Evolutionary conservation across 2,329 filamentous ascomycete species (phyloP), one percentile per base, ranked within the genome.

Genomic region (Diplocarpon rosae): DNA sequence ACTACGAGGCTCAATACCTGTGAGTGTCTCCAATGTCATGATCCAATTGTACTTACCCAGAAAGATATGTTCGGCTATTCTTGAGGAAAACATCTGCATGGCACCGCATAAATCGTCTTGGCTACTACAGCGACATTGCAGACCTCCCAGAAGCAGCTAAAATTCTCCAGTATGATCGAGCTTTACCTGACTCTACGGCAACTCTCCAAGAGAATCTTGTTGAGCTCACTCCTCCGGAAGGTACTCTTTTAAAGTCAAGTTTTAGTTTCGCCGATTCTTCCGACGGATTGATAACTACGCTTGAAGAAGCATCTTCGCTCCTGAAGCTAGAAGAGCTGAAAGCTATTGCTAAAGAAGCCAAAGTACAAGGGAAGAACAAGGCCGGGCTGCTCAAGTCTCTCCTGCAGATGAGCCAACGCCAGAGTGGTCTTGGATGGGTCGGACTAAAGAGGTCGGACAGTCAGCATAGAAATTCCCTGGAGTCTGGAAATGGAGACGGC

Each of bases 301-400:
- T 96, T 1, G 83, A 94, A 60, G 87, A 95, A 61, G 89, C 89
- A 2, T 84, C 85, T 0, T 78, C 82, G 1, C 68, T 96, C 1
- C 66, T 98, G 5, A 76, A 79, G n/a, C 68, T 96, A 0, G 88
- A 95, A 37, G 92, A 98, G 65, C 70, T 96, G 16, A 96, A 92
- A 60, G 61, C 64, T 0, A 65, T 98, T 10, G 85, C 88, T 1
- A 95, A 86, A 60, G 86, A 95, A 52, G 85, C 80, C 3, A 95
- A 88, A 55, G 74, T 93, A 0, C 78, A 85, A 55, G 90, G 90
- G 1, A 92, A 85, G 63, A 95, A 85, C 56, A 98, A 98, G 62
- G 70, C 75, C 30, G 88, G 93, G 30, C 66, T 96, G 7, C 66
- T 89, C 24, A 74, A 72, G 50, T 81, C 82, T n/a, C 70, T 96